Evolutionary conservation across 2,329 filamentous ascomycete species (phyloP), one percentile per base, ranked within the genome.

Genomic region (Ceratocystis eucalypticola): DNA sequence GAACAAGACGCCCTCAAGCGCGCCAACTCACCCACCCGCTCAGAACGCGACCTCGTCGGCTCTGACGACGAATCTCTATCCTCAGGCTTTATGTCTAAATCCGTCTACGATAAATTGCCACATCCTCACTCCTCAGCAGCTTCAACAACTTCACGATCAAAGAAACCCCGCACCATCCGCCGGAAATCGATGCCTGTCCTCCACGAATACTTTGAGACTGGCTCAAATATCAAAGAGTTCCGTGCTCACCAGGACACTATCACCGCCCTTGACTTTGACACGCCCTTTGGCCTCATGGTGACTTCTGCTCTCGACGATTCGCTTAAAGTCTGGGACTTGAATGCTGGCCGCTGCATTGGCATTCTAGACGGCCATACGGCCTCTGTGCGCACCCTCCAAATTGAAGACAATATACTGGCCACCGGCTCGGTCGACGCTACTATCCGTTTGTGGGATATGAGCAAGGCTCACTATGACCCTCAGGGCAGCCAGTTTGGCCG

Each of bases 351-450:
- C 44, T 97, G 93, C 75, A 92, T 96, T 73, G 94, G 94, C 30
- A 80, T 89, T 71, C 80, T 99, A 37, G 94, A 97, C 75, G 94
- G 94, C 1, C 94, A 99, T 75, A 88, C 95, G 15, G 94, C 93
- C 6, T 97, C 94, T 0, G 94, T 99, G 25, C 85, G 93, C 65
- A 85, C 93, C 68, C 78, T 99, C 61, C 94, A 99, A 74, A 89
- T 99, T 0, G 90, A 96, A 73, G 93, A 97, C 74, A 96, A 96
- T 74, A 88, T 97, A 69, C 86, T 96, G 33, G 93, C 92, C 5
- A 97, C 94, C 1, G 94, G 94, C 20, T 96, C 91, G 1, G 88
- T 92, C 80, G 94, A 99, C 73, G 94, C 94, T 2, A 95, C 91
- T 0, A 94, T 99, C 71, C 86, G 89, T 65, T 79, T 99, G 17